Percentiles rank a stretch among this genome's conserved stretches.
Conservation (phyloP, 768 basidiomycete species). For the Cyclocybe aegerita region DNA sequence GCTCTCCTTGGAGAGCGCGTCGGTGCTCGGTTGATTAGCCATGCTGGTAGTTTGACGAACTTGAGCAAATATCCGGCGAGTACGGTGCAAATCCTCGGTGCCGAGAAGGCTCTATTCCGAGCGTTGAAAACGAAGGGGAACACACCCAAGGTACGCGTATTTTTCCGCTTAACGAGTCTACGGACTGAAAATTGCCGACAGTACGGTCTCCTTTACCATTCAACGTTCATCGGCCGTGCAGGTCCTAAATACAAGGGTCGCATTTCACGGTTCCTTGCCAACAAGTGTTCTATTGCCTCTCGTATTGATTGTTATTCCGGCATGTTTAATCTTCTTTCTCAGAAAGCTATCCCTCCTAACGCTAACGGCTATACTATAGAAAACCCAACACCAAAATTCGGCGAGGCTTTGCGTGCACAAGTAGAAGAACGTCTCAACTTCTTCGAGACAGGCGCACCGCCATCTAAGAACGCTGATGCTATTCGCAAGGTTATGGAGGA, state of each 20-base stretch:
- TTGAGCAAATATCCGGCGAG: slow-evolving; percentile 97
- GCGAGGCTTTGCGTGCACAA: slow-evolving; percentile 89
- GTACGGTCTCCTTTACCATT: slow-evolving; percentile 98
- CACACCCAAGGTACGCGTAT: slow-evolving; percentile 78
- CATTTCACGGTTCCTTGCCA: slow-evolving; percentile 97
- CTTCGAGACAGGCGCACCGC: slow-evolving; percentile 89
- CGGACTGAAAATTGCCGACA: slow-evolving; percentile 28
- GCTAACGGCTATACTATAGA: slow-evolving; percentile 39
- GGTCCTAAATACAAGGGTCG: slow-evolving; percentile 94
- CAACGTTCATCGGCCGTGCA: slow-evolving; percentile 94
- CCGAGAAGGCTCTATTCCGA: slow-evolving; percentile 96
- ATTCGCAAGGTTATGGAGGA: slow-evolving; percentile 86
- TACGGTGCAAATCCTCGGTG: slow-evolving; percentile 97
- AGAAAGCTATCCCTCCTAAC: background rate
- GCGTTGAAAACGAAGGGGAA: slow-evolving; percentile 99
- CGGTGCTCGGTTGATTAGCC: slow-evolving; percentile 89
- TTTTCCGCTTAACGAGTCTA: background rate
- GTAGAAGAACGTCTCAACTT: slow-evolving; percentile 95
- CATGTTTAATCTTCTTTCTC: slow-evolving; percentile 27
- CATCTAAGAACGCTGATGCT: slow-evolving; percentile 89
- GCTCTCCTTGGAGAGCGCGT: slow-evolving; percentile 91
- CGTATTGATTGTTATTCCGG: slow-evolving; percentile 95
- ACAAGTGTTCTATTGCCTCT: slow-evolving; percentile 97
- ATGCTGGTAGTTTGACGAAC: slow-evolving; percentile 95
- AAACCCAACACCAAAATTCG: slow-evolving; percentile 87